A percentile compares a stretch with the other conserved stretches of the same genome.
Evolutionary conservation across 83 land plant species (phyloP).

Genomic region (Larix sibirica): DNA sequence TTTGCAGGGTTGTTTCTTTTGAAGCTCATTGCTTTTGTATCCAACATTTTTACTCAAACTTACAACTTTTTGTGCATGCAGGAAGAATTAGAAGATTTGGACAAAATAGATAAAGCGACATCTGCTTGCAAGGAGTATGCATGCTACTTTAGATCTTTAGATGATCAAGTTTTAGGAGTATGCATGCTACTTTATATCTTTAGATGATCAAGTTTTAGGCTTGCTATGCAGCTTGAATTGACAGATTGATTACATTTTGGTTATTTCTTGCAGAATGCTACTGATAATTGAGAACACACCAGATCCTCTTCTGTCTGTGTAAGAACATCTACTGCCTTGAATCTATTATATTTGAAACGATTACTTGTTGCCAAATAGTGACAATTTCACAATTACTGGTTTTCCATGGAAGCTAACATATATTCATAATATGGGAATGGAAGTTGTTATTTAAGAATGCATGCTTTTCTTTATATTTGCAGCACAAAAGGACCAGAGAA

Average conservation of each 20-base stretch:
- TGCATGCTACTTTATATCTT: constrained; percentile 15
- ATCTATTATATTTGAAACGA: background rate
- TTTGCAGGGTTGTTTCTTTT: background rate
- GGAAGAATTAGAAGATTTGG: constrained; percentile 58
- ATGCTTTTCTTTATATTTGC: constrained; percentile 16
- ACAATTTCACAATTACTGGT: background rate
- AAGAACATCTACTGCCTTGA: background rate
- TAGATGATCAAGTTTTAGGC: background rate
- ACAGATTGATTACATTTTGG: background rate
- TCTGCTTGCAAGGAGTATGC: constrained; percentile 54
- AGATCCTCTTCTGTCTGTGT: constrained; percentile 57
- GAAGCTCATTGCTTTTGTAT: background rate
- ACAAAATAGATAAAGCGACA: constrained; percentile 44
- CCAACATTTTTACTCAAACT: background rate
- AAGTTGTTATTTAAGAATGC: background rate
- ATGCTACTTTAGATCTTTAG: background rate
- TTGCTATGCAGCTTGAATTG: background rate
- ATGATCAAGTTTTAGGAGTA: constrained; percentile 34
- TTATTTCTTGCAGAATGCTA: constrained; percentile 28
- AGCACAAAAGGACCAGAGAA: constrained; percentile 57
- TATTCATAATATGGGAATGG: background rate
- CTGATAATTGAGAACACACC: constrained; percentile 37
- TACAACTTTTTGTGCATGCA: constrained; percentile 7
- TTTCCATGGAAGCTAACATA: background rate
- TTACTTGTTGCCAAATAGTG: background rate